A percentile compares a stretch with the other conserved stretches of the same genome.
phyloP scores from a whole-genome alignment of 257 asterid species.

The Ilex aquifolium region DNA sequence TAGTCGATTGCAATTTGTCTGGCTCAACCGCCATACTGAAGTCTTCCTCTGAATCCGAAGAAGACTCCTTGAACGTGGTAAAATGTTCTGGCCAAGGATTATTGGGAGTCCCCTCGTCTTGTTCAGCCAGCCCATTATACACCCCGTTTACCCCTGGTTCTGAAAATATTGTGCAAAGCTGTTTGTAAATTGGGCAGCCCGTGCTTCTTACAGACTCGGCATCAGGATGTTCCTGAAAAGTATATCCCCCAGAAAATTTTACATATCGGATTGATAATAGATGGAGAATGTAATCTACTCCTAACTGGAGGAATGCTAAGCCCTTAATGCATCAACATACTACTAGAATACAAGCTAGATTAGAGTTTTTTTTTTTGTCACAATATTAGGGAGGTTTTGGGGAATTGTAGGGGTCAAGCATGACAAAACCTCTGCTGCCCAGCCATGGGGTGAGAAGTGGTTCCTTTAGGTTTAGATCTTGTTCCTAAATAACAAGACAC shows the following conservation, averaged over 20 bases:
- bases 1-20: constrained; percentile 12
- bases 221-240: constrained; percentile 77
- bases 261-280: neutral
- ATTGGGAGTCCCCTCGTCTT: constrained; percentile 21
- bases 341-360: too few species aligned
- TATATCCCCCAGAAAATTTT: constrained; percentile 9
- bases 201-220: constrained; percentile 50
- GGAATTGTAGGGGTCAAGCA: too few species aligned
- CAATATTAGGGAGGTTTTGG: too few species aligned
- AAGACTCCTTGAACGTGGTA: constrained; percentile 31
- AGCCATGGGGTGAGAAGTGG: too few species aligned
- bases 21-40: constrained; percentile 17
- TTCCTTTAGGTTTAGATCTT: too few species aligned
- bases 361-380: too few species aligned
- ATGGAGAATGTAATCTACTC: constrained; percentile 5
- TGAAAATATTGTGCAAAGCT: constrained; percentile 44
- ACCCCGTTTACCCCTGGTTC: constrained; percentile 29
- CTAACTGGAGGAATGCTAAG: constrained; percentile 2
- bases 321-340: neutral
- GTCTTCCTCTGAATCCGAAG: constrained; percentile 54
- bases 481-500: too few species aligned
- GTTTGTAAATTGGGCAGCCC: constrained; percentile 63
- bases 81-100: constrained; percentile 24
- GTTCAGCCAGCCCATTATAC: constrained; percentile 31
- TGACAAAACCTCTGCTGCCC: too few species aligned